These are phyloP conservation scores for Penicillium sp. DNA, from an alignment of 2,329 filamentous ascomycete species.

Conservation along the genomic window DNA sequence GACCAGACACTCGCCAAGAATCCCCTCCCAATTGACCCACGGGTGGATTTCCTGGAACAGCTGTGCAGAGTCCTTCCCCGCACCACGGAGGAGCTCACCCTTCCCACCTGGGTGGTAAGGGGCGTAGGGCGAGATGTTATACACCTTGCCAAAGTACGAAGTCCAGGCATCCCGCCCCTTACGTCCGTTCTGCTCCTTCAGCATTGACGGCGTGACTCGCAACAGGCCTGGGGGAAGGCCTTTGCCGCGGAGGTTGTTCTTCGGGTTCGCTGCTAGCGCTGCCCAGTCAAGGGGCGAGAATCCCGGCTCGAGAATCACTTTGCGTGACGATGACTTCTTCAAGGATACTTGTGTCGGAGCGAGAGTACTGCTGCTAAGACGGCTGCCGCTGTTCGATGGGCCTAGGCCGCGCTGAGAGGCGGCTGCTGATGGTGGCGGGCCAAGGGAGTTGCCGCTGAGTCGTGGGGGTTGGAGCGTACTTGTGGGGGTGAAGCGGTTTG, in stretches of 20 bases:
- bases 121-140: conserved; percentile 87
- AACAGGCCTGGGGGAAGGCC: conserved; percentile 53
- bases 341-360: conserved; percentile 42
- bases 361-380: conserved; percentile 43
- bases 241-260: conserved; percentile 63
- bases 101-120: conserved; percentile 83
- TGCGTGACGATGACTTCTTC: conserved; percentile 46
- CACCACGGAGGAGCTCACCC: conserved; percentile 60
- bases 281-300: conserved; percentile 98
- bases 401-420: conserved; percentile 42
- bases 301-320: conserved; percentile 81
- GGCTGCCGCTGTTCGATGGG: conserved; percentile 40
- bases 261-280: conserved; percentile 62
- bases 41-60: conserved; percentile 64
- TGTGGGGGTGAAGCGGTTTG: conserved; percentile 17
- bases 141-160: conserved; percentile 82
- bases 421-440: conserved; percentile 45
- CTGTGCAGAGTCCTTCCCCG: conserved; percentile 63
- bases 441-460: conserved; percentile 31
- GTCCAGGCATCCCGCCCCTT: conserved; percentile 89
- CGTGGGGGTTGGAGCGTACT: conserved; percentile 28
- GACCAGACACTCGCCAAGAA: conserved; percentile 60
- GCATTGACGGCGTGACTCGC: conserved; percentile 77
- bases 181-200: conserved; percentile 75
- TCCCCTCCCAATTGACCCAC: conserved; percentile 68